Evolutionary conservation across 306 rosid genomes (phyloP).

Genomic region (Rubus idaeus): DNA sequence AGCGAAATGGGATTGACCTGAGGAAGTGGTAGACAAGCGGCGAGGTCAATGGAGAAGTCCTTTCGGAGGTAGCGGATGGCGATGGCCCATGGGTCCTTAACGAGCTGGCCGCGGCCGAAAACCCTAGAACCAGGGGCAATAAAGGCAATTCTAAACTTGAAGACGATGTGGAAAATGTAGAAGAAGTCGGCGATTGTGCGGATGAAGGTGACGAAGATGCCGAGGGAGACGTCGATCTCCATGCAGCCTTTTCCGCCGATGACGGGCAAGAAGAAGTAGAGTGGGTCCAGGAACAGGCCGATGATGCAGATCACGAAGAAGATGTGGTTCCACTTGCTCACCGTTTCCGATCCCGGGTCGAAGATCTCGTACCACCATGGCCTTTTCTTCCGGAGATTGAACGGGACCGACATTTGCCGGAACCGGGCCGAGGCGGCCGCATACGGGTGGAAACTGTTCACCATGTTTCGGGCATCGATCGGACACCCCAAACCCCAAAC

Average conservation of each 20-base stretch:
- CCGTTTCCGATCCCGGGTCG: conserved; percentile 56
- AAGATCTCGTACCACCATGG: conserved; percentile 78
- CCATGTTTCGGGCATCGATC: background rate
- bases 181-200: conserved; percentile 71
- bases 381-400: conserved; percentile 48
- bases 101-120: conserved; percentile 70
- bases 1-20: conserved; percentile 42
- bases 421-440: conserved; percentile 34
- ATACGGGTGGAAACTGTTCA: conserved; percentile 28
- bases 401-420: conserved; percentile 36
- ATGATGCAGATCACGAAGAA: conserved; percentile 54
- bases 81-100: conserved; percentile 53
- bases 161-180: conserved; percentile 54
- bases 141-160: conserved; percentile 75
- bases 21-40: conserved; percentile 79
- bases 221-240: conserved; percentile 45
- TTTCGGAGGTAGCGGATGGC: conserved; percentile 54
- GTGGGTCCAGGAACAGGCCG: conserved; percentile 83
- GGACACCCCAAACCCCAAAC: too few species aligned
- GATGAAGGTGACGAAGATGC: conserved; percentile 54
- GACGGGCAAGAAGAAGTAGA: conserved; percentile 68
- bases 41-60: conserved; percentile 66
- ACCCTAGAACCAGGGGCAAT: conserved; percentile 46
- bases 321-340: conserved; percentile 57
- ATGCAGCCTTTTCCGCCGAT: conserved; percentile 61